A percentile compares a stretch with the other conserved stretches of the same genome.
Evolutionary conservation across 371 early-diverging fungal genomes (phyloP).

Genomic region (Sporodiniella umbellata): DNA sequence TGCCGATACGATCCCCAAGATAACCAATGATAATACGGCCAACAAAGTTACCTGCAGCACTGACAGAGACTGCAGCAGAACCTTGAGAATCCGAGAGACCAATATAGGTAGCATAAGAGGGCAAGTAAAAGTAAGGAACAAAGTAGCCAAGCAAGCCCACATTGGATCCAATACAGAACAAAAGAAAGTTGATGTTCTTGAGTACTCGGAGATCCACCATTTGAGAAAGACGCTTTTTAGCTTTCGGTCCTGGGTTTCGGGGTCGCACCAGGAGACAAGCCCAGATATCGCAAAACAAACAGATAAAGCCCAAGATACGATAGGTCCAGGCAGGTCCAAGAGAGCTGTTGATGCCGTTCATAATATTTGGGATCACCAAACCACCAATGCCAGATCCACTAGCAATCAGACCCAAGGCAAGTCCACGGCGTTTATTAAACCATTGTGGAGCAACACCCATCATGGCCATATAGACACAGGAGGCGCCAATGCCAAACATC

Average conservation of each 20-base stretch:
- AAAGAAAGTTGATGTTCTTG: slow-evolving; percentile 41
- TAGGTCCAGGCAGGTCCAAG: slow-evolving; percentile 59
- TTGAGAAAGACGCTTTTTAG: slow-evolving; percentile 25
- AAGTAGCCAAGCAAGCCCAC: slow-evolving; percentile 55
- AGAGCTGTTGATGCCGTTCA: slow-evolving; percentile 50
- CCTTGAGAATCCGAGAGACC: slow-evolving; percentile 30
- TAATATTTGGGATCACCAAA: slow-evolving; percentile 61
- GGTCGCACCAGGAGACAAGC: slow-evolving; percentile 39
- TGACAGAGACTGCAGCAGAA: slow-evolving; percentile 28
- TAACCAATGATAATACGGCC: slow-evolving; percentile 54
- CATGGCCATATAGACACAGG: slow-evolving; percentile 37
- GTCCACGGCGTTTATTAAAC: slow-evolving; percentile 66
- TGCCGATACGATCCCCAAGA: slow-evolving; percentile 46
- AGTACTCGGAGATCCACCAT: slow-evolving; percentile 44
- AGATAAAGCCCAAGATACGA: slow-evolving; percentile 53
- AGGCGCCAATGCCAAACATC: slow-evolving; percentile 62
- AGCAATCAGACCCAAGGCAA: slow-evolving; percentile 73
- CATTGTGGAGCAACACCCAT: slow-evolving; percentile 72
- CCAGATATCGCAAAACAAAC: slow-evolving; percentile 31
- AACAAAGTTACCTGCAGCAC: slow-evolving; percentile 53
- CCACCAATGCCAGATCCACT: slow-evolving; percentile 82
- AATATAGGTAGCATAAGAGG: slow-evolving; percentile 32
- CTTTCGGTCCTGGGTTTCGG: slow-evolving; percentile 16
- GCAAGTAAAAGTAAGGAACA: slow-evolving; percentile 58
- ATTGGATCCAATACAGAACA: slow-evolving; percentile 39